These are phyloP conservation scores for Kentomonas sorsogonicus DNA, from an alignment of 208 protist genomes.

Conservation along the genomic window DNA sequence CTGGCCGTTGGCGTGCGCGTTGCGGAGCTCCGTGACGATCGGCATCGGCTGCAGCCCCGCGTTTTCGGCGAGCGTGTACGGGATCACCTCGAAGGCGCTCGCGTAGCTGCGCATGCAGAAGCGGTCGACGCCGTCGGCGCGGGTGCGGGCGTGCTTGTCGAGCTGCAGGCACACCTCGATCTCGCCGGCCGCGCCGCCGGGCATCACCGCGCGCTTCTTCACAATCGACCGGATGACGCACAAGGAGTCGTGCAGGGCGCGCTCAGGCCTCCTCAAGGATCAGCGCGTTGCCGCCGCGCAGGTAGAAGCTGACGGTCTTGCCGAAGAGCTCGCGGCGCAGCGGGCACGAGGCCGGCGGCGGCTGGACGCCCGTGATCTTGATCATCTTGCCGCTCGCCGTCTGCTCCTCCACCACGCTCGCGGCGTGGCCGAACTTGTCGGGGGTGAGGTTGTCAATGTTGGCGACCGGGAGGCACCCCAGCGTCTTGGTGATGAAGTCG, in stretches of 20 bases:
- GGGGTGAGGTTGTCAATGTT: conserved; percentile 93
- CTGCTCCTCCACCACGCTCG: conserved; percentile 92
- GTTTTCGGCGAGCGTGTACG: conserved; percentile 99
- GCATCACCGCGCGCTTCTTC: conserved; percentile 94
- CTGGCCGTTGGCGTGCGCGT: conserved; percentile 91
- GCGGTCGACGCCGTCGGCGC: conserved; percentile 70
- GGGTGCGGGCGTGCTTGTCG: conserved; percentile 83
- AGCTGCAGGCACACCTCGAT: conserved; percentile 94
- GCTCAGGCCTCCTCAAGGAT: conserved; percentile 97
- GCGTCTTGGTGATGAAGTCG: conserved; percentile 98
- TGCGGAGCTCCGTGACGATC: conserved; percentile 98
- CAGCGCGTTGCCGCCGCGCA: conserved; percentile 95
- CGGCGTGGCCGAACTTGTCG: conserved; percentile 96
- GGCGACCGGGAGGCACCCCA: conserved; percentile 96
- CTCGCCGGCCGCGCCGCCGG: conserved; percentile 97
- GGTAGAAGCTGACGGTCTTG: conserved; percentile 95
- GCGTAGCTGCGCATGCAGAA: conserved; percentile 97
- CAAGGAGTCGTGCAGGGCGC: conserved; percentile 99
- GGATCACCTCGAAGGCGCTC: conserved; percentile 97
- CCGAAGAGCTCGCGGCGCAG: conserved; percentile 63
- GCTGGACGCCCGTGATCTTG: conserved; percentile 92
- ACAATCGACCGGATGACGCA: conserved; percentile 99
- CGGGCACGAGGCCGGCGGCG: conserved; percentile 28
- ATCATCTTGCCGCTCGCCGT: conserved; percentile 91
- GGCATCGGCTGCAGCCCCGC: conserved; percentile 97